Conservation (phyloP, 2,329 filamentous ascomycete genomes). For the Alternaria brassicicola region DNA sequence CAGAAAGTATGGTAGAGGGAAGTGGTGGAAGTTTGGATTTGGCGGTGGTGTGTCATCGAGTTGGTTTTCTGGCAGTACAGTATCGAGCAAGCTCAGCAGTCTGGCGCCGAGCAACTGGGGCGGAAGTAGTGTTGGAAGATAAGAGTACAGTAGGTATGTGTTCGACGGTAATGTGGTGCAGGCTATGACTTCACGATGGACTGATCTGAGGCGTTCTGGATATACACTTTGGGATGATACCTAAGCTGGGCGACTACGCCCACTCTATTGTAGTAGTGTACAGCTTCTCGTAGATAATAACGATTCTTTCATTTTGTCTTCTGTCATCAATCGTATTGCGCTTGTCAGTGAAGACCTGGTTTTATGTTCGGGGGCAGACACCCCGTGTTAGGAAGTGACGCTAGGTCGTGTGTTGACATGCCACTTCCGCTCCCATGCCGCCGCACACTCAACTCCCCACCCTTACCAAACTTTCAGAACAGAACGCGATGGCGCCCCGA, state of each 20-base stretch:
- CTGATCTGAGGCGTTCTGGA: constrained; percentile 7
- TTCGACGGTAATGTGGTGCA: not conserved
- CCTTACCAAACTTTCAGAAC: not conserved
- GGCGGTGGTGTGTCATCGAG: constrained; percentile 38
- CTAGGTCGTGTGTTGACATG: constrained; percentile 13
- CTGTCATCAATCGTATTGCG: not conserved
- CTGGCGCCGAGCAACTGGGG: constrained; percentile 43
- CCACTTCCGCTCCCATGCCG: constrained; percentile 10
- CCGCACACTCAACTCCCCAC: constrained; percentile 5
- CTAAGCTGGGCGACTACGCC: constrained; percentile 3
- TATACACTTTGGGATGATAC: constrained; percentile 15
- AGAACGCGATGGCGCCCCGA: constrained; percentile 41
- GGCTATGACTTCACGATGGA: constrained; percentile 9
- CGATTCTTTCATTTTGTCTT: not conserved
- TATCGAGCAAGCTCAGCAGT: constrained; percentile 47
- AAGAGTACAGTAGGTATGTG: constrained; percentile 1
- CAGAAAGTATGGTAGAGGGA: constrained; percentile 20
- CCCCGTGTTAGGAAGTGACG: not conserved
- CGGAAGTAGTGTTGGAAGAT: constrained; percentile 37
- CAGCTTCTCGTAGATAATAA: constrained; percentile 11
- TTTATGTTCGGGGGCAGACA: not conserved
- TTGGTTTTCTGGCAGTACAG: constrained; percentile 47
- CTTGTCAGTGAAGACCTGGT: not conserved
- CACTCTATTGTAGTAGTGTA: constrained; percentile 1
- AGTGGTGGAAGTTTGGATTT: constrained; percentile 36